phyloP scores from a whole-genome alignment of 2,329 filamentous ascomycete genomes.

The Passalora sequoiae region DNA sequence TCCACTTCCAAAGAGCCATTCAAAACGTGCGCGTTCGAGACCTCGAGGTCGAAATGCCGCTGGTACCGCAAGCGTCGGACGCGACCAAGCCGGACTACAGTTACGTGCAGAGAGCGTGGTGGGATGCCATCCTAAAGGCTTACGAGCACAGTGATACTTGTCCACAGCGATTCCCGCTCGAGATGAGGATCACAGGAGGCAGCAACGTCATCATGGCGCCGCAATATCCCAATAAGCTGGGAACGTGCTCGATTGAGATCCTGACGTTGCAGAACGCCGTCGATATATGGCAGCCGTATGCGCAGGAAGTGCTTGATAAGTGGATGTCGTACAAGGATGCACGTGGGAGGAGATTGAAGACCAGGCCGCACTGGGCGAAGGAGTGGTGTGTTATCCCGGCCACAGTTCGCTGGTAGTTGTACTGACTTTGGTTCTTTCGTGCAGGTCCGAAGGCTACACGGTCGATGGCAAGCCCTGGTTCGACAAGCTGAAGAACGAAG shows the following conservation, averaged over 20 bases:
- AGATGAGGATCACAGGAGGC: conserved; percentile 14
- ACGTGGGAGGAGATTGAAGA: conserved; percentile 33
- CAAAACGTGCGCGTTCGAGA: conserved; percentile 13
- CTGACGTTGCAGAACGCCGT: conserved; percentile 36
- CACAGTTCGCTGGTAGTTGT: too few species aligned
- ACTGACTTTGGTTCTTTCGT: too few species aligned
- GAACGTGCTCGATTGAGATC: conserved; percentile 11
- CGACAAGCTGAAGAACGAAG: conserved; percentile 9
- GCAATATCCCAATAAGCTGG: conserved; percentile 9
- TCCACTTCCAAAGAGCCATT: conserved; percentile 13
- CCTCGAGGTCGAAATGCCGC: conserved; percentile 27
- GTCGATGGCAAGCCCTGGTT: conserved; percentile 9
- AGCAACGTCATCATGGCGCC: conserved; percentile 12
- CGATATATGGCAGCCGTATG: conserved; percentile 39
- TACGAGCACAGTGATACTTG: conserved; percentile 31
- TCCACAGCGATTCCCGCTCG: conserved; percentile 28
- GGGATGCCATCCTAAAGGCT: conserved; percentile 46
- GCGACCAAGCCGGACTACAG: conserved; percentile 39
- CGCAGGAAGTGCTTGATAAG: conserved; percentile 39
- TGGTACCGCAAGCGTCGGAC: conserved; percentile 33
- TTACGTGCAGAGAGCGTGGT: conserved; percentile 46
- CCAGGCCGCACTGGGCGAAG: conserved; percentile 47
- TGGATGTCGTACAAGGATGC: conserved; percentile 39
- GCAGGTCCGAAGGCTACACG: conserved; percentile 8
- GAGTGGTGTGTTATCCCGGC: conserved; percentile 36